Conservation (phyloP, 495 filamentous ascomycete species). For the Aspergillus heteromorphus region DNA sequence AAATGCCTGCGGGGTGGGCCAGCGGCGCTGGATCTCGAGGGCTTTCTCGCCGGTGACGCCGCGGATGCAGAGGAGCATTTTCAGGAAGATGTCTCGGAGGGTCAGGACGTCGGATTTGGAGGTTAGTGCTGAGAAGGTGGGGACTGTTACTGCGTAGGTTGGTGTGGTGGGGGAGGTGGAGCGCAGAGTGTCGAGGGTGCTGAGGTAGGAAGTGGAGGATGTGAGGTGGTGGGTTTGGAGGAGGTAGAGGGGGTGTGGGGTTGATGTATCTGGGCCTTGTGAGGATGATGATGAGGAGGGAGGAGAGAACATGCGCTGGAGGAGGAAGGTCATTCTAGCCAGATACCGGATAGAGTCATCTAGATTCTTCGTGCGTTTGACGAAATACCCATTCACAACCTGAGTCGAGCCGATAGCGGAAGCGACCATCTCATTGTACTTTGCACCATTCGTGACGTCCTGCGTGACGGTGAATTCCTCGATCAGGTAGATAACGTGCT, state of each 20-base stretch:
- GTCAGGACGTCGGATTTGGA: conserved; percentile 72
- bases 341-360: conserved; percentile 81
- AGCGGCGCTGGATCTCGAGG: conserved; percentile 69
- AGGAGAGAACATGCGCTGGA: conserved; percentile 60
- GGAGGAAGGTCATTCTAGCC: conserved; percentile 64
- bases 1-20: conserved; percentile 67
- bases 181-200: conserved; percentile 53
- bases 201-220: conserved; percentile 62
- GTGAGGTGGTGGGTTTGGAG: conserved; percentile 64
- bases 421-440: conserved; percentile 60
- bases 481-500: conserved; percentile 75
- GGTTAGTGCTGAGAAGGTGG: conserved; percentile 63
- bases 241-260: conserved; percentile 28
- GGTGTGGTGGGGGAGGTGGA: conserved; percentile 39
- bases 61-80: conserved; percentile 82
- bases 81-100: conserved; percentile 70
- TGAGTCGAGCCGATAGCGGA: conserved; percentile 76
- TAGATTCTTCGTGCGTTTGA: conserved; percentile 69
- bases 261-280: not conserved
- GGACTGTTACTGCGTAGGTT: conserved; percentile 63
- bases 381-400: conserved; percentile 76
- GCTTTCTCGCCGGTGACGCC: conserved; percentile 80
- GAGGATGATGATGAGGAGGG: conserved; percentile 26
- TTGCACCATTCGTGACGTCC: conserved; percentile 31
- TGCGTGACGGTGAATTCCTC: conserved; percentile 62